These are phyloP conservation scores for Cicer pinnatifidum DNA, from an alignment of 306 rosid genomes.

Conservation along the genomic window DNA sequence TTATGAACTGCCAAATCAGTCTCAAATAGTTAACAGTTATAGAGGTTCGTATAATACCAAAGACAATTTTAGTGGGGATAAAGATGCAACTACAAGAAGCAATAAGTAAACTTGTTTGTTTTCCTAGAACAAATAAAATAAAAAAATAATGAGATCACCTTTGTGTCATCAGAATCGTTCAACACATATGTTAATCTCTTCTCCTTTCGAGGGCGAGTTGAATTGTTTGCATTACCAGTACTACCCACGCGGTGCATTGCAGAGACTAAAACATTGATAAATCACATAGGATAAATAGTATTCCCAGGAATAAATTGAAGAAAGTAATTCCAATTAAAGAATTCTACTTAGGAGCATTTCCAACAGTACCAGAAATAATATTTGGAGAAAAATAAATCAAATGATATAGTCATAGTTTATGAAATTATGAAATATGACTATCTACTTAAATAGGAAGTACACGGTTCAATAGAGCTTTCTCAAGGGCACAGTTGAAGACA, in stretches of 20 bases:
- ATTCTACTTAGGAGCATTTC: constrained; percentile 32
- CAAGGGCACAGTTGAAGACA: constrained; percentile 5
- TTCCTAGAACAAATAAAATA: constrained; percentile 27
- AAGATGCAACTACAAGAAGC: constrained; percentile 35
- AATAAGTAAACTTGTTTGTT: constrained; percentile 16
- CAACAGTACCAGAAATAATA: constrained; percentile 1
- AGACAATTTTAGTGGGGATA: neutral
- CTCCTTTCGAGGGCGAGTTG: constrained; percentile 93
- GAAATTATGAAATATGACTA: constrained; percentile 16
- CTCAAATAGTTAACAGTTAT: constrained; percentile 26
- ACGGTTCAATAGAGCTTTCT: constrained; percentile 21
- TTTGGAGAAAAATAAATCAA: neutral
- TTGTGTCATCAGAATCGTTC: constrained; percentile 78
- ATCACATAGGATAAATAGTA: constrained; percentile 32
- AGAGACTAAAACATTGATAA: constrained; percentile 50
- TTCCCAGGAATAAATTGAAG: constrained; percentile 33
- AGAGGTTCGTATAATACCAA: constrained; percentile 1
- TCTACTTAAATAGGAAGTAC: constrained; percentile 25
- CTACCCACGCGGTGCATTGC: constrained; percentile 99
- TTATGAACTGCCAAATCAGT: constrained; percentile 6
- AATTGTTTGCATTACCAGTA: constrained; percentile 80
- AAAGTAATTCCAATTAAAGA: constrained; percentile 33
- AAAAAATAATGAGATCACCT: constrained; percentile 57
- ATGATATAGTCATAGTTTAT: neutral
- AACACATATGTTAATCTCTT: constrained; percentile 89